phyloP scores from a whole-genome alignment of 768 basidiomycete genomes.

The Termitomyces sp. region DNA sequence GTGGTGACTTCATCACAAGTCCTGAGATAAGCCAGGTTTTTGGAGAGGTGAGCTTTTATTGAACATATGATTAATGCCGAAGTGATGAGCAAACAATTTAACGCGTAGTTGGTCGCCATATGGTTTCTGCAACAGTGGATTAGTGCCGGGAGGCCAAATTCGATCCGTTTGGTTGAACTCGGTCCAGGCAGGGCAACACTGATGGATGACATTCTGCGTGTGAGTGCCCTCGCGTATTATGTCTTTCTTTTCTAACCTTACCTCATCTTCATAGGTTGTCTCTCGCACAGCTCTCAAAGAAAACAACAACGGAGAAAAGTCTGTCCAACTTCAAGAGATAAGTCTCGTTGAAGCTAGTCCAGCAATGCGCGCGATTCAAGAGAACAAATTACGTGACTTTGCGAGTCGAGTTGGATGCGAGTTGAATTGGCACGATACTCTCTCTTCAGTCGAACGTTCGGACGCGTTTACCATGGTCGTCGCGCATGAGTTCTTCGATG shows the following conservation, averaged over 20 bases:
- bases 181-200: slow-evolving; percentile 93
- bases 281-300: slow-evolving; percentile 35
- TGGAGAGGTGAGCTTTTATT: slow-evolving; percentile 69
- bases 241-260: background rate
- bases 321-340: slow-evolving; percentile 37
- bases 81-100: slow-evolving; percentile 32
- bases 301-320: background rate
- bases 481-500: slow-evolving; percentile 98
- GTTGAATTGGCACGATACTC: slow-evolving; percentile 66
- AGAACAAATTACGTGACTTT: slow-evolving; percentile 35
- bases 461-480: slow-evolving; percentile 74
- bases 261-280: slow-evolving; percentile 36
- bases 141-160: slow-evolving; percentile 36
- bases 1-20: slow-evolving; percentile 93
- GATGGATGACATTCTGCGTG: slow-evolving; percentile 83
- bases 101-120: slow-evolving; percentile 69
- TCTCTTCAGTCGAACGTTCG: slow-evolving; percentile 57
- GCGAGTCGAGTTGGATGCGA: slow-evolving; percentile 26
- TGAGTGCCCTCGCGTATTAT: slow-evolving; percentile 28
- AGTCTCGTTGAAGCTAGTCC: slow-evolving; percentile 81
- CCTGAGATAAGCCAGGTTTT: slow-evolving; percentile 97
- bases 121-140: slow-evolving; percentile 83
- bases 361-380: slow-evolving; percentile 60
- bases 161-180: slow-evolving; percentile 78
- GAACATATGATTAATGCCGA: slow-evolving; percentile 5